Conservation (phyloP, 2,329 filamentous ascomycete species). For the Fusarium torreyae region DNA sequence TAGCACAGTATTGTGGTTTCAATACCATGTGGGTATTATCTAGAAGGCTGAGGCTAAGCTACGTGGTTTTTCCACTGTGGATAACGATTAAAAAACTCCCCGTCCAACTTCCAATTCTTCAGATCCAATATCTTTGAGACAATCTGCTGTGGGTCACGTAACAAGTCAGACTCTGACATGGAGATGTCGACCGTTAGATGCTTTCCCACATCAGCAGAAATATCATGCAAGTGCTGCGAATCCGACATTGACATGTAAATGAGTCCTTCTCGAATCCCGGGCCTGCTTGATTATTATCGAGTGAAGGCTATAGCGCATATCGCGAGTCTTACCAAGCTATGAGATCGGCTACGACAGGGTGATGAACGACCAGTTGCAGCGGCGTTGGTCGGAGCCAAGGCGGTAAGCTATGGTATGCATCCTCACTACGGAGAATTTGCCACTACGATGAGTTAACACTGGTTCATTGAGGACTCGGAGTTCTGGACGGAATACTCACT, state of each 20-base stretch:
- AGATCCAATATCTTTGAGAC: constrained; percentile 10
- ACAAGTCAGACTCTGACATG: neutral
- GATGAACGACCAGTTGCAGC: constrained; percentile 11
- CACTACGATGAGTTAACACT: neutral
- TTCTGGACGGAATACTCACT: neutral
- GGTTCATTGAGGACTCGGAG: no score
- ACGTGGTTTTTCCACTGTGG: constrained; percentile 13
- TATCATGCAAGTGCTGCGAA: neutral
- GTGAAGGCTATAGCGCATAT: neutral
- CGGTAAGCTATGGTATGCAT: constrained; percentile 9
- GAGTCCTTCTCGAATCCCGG: constrained; percentile 14
- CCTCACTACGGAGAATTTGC: constrained; percentile 16
- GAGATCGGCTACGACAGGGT: constrained; percentile 19
- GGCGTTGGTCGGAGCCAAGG: constrained; percentile 23
- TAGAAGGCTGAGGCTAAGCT: no score
- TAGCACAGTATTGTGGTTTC: no score
- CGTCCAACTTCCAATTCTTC: constrained; percentile 18
- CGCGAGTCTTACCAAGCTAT: constrained; percentile 11
- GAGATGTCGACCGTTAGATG: constrained; percentile 16
- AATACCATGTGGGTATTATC: no score
- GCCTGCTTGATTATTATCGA: neutral
- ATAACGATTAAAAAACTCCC: constrained; percentile 14
- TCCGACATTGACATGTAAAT: constrained; percentile 22
- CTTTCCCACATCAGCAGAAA: neutral
- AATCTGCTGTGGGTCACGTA: constrained; percentile 13